A percentile compares a stretch with the other conserved stretches of the same genome.
phyloP scores from a whole-genome alignment of 352 stramenopile genomes.

The Phytophthora pseudosyringae region DNA sequence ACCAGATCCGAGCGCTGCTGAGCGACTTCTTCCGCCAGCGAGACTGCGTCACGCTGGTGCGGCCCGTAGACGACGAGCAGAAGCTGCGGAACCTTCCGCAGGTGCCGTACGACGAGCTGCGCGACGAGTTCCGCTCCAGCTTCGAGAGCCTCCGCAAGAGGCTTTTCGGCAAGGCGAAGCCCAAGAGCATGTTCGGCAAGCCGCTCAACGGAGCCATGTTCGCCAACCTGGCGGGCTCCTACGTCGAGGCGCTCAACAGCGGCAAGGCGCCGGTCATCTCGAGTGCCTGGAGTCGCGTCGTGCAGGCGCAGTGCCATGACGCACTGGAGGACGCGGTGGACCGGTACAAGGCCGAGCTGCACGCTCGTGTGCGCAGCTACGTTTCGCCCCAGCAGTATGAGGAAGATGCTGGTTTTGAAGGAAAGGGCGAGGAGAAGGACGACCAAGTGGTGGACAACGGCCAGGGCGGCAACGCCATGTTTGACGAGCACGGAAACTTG shows the following conservation, averaged over 20 bases:
- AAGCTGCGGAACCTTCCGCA: conserved; percentile 75
- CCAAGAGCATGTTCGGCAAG: conserved; percentile 89
- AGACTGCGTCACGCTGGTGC: conserved; percentile 91
- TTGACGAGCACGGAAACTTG: conserved; percentile 81
- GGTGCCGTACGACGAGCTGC: conserved; percentile 76
- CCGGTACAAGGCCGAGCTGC: conserved; percentile 80
- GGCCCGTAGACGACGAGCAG: conserved; percentile 86
- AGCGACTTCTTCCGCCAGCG: conserved; percentile 86
- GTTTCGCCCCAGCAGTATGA: conserved; percentile 66
- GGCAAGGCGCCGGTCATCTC: conserved; percentile 89
- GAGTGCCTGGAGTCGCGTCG: conserved; percentile 89
- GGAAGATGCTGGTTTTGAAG: conserved; percentile 54
- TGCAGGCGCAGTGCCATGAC: conserved; percentile 86
- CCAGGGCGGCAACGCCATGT: conserved; percentile 69
- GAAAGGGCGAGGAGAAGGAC: conserved; percentile 20
- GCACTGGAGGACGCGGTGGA: conserved; percentile 76
- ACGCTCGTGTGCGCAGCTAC: conserved; percentile 56
- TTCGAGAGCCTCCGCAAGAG: conserved; percentile 75
- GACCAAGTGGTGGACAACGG: conserved; percentile 58
- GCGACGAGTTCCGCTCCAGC: conserved; percentile 80
- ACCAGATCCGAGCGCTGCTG: conserved; percentile 85
- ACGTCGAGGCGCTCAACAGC: conserved; percentile 89
- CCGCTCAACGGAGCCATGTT: conserved; percentile 89
- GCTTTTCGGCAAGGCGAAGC: conserved; percentile 81
- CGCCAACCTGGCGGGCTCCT: conserved; percentile 79